These are phyloP conservation scores for Warburgia ugandensis DNA, from an alignment of 164 flowering plant genomes.

Conservation along the genomic window DNA sequence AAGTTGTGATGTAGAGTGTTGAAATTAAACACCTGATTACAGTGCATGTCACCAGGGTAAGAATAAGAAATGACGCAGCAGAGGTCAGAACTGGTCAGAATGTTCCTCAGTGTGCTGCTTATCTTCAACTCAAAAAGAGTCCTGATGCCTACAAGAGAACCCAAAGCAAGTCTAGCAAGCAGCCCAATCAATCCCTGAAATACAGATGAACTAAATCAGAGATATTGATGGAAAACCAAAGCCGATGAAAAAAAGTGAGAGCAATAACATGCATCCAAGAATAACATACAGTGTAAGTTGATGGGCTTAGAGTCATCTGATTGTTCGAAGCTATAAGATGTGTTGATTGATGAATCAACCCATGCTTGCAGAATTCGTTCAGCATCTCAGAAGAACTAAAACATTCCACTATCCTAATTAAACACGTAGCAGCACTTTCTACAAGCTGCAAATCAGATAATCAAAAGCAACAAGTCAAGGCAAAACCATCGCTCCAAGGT, in stretches of 20 bases:
- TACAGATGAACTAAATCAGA: conserved; percentile 1
- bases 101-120: conserved; percentile 49
- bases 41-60: conserved; percentile 31
- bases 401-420: conserved; percentile 53
- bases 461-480: not conserved
- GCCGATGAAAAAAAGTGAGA: not conserved
- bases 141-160: conserved; percentile 55
- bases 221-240: conserved; percentile 1
- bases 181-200: conserved; percentile 73
- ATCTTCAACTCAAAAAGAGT: conserved; percentile 72
- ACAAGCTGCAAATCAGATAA: conserved; percentile 47
- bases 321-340: conserved; percentile 50
- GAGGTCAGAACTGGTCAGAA: conserved; percentile 41
- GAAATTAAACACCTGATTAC: conserved; percentile 56
- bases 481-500: too few species aligned
- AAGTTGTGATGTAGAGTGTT: too few species aligned
- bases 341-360: conserved; percentile 47
- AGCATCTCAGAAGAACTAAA: conserved; percentile 47
- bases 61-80: conserved; percentile 42
- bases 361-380: conserved; percentile 65
- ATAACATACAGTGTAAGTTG: conserved; percentile 47
- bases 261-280: not conserved
- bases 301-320: conserved; percentile 41
- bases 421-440: conserved; percentile 61
- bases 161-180: conserved; percentile 66